Base-by-base conservation (phyloP, 1,284 basidiomycete genomes). In the Fomitopsis palustris region DNA sequence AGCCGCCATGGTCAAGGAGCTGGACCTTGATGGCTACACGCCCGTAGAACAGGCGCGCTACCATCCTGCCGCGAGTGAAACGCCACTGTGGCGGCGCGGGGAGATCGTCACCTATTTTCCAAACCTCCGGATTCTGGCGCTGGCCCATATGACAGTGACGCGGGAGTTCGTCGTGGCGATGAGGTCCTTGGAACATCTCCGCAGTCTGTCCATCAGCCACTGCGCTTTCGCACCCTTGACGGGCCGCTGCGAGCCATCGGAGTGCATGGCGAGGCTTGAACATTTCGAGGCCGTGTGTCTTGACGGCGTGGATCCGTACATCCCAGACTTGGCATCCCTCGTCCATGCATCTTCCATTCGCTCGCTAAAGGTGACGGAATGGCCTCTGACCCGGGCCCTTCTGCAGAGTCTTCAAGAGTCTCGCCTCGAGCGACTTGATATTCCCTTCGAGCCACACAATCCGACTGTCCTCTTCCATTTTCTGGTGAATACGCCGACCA, bases 201-300 rank as follows among this genome's bases (percentile, higher is more conserved):
- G 51, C 16, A 53, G n/a, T 29, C 43, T 64, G 33, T 39, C 23
- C 43, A 64, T 64, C 57, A 57, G 43, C 27, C 29, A 59, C n/a
- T 64, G 62, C 51, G 16, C 23, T 14, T 60, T 56, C 43, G 49
- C 49, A 4, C 31, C 45, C 37, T 12, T 10, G 19, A 27, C 37
- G 23, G 35, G 41, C 16, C 21, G 19, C 31, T 21, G 27, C 37
- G 19, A 54, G 33, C 49, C 17, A 7, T 14, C 33, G 16, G 51
- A 43, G 31, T 31, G 37, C 35, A 35, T 53, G 27, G 21, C 27
- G 29, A 45, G 38, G 17, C 29, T 59, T 17, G 58, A 59, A n/a
- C 33, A 52, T 31, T 52, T 52, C 33, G 49, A 38, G 1, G 43
- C 39, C 3, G 25, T 42, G 16, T 4, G 31, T 19, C 31, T 52